Evolutionary conservation across 2,329 filamentous ascomycete genomes (phyloP).

Genomic region (Fusarium luffae): DNA sequence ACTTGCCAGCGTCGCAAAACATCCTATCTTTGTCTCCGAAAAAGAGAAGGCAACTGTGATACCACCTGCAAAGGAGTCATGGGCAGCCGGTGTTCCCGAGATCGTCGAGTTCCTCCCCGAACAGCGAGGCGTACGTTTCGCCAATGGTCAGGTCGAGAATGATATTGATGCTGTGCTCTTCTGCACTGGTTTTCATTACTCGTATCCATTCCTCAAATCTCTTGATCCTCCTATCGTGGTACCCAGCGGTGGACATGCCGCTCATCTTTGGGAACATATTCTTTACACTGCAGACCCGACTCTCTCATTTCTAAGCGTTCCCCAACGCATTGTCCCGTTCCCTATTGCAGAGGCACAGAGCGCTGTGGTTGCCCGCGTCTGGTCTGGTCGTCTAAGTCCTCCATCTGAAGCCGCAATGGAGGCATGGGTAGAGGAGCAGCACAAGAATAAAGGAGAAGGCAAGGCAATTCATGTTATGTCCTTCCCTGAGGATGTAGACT

Average conservation of each 20-base stretch:
- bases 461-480: slow-evolving; percentile 56
- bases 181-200: slow-evolving; percentile 88
- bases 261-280: slow-evolving; percentile 77
- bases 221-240: slow-evolving; percentile 64
- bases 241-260: slow-evolving; percentile 69
- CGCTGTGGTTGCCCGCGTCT: slow-evolving; percentile 73
- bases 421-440: slow-evolving; percentile 67
- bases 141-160: slow-evolving; percentile 69
- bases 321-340: slow-evolving; percentile 78
- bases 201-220: slow-evolving; percentile 73
- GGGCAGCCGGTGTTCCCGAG: slow-evolving; percentile 53
- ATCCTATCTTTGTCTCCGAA: slow-evolving; percentile 67
- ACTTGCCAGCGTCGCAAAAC: slow-evolving; percentile 64
- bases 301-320: slow-evolving; percentile 72
- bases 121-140: slow-evolving; percentile 68
- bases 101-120: slow-evolving; percentile 60
- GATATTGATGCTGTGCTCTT: slow-evolving; percentile 80
- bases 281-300: slow-evolving; percentile 74
- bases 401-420: slow-evolving; percentile 68
- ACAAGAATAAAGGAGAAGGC: slow-evolving; percentile 60
- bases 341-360: slow-evolving; percentile 76
- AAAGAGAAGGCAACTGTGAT: slow-evolving; percentile 49
- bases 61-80: slow-evolving; percentile 43
- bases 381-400: slow-evolving; percentile 68
- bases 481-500: slow-evolving; percentile 66